These are phyloP conservation scores for Dianthus caryophyllus DNA, from an alignment of 148 eudicot species.

Conservation along the genomic window DNA sequence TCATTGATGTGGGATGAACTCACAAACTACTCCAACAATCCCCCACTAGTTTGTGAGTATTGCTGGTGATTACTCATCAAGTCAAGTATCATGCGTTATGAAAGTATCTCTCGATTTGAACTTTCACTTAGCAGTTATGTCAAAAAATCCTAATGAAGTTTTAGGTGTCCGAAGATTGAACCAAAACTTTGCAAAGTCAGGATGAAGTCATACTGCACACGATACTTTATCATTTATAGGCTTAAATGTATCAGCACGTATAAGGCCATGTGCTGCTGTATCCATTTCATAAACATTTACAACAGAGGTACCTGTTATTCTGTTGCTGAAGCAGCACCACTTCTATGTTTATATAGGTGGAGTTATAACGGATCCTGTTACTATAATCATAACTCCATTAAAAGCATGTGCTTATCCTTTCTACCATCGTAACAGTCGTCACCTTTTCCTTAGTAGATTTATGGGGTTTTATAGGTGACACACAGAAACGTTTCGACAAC, in stretches of 20 bases:
- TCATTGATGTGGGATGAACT: too few relatives aligned
- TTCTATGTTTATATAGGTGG: too few relatives aligned
- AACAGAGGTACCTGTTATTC: not conserved
- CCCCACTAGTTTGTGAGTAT: too few relatives aligned
- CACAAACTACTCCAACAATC: too few relatives aligned
- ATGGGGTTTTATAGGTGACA: not conserved
- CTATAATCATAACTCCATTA: too few relatives aligned
- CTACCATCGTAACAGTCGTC: not conserved
- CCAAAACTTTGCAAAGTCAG: not conserved
- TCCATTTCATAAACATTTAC: not conserved
- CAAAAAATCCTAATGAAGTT: not conserved
- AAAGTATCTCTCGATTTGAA: too few relatives aligned
- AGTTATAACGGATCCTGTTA: too few relatives aligned
- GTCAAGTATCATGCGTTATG: too few relatives aligned
- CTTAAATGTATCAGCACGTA: not conserved
- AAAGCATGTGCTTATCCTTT: not conserved
- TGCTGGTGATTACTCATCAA: too few relatives aligned
- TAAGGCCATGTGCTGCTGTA: not conserved
- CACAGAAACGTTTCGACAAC: not conserved
- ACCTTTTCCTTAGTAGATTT: not conserved
- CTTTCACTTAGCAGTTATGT: not conserved
- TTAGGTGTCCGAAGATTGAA: slow-evolving; percentile 8
- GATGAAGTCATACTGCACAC: not conserved
- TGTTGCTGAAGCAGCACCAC: slow-evolving; percentile 3
- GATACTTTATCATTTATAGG: not conserved